Base-by-base conservation (phyloP, 371 early-diverging fungal species). In the Blastocladiella emersonii region DNA sequence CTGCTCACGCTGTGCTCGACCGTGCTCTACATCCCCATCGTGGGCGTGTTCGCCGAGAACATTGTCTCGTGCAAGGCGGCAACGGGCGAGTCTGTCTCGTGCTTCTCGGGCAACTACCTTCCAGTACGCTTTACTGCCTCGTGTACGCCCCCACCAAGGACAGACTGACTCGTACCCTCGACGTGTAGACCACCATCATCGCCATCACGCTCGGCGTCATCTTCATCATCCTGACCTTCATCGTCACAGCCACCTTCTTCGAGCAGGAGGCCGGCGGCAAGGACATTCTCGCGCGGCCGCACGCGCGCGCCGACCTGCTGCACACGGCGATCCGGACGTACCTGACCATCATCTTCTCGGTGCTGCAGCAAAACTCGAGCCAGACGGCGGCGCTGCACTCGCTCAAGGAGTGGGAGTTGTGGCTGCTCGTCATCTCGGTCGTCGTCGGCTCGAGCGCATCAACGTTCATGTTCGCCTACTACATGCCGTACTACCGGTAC, bases 181-280 rank as follows among this genome's bases (percentile, higher is more conserved):
- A 32, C 71, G 37, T 62, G 61, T 55, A 37, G 53, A n/a, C 65
- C 25, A 21, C 48, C n/a, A 6, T 48, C 25, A 10, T n/a, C n/a
- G 21, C n/a, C n/a, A 1, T 48, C n/a, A 23, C n/a, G 48, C n/a
- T 48, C 8, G 37, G 61, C 48, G 34, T 23, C 21, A 2, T 44
- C 2, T 30, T 56, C 12, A n/a, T 34, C 55, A 34, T 34, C 48
- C 57, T 74, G 25, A 69, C 68, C 2, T 49, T 70, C 4, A 63
- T 68, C 13, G 71, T 71, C 13, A 64, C 63, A 1, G 70, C 67
- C 48, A 74, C 72, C 27, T 71, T 71, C 45, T 75, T 75, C 62
- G 72, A 75, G 32, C 67, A 70, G 10, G 75, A 75, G 53, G 70
- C 75, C 8, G 63, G 69, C 12, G 41, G 35, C 23, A 64, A 69